Evolutionary conservation across 805 yeast species (phyloP).

Genomic region (Lipomyces sp.): DNA sequence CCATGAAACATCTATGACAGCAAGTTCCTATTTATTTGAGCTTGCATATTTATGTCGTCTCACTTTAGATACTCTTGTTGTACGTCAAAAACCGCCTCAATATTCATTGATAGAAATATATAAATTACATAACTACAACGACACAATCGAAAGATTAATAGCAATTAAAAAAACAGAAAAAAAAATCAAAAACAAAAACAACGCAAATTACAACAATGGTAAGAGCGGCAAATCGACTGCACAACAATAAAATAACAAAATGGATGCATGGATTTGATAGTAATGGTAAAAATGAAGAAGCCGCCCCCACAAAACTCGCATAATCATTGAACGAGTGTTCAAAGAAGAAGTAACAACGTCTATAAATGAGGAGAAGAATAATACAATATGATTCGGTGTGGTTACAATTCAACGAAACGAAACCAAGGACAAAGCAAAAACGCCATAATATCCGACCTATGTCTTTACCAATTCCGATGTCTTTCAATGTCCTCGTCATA

Average conservation of each 20-base stretch:
- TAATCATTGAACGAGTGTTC: not conserved
- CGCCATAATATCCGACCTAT: slow-evolving; percentile 1
- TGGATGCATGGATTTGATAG: not conserved
- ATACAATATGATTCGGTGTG: not conserved
- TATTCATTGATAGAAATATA: not conserved
- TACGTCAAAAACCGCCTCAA: not conserved
- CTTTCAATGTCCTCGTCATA: not conserved
- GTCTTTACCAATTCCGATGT: not conserved
- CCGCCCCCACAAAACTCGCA: not conserved
- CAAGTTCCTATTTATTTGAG: too few relatives aligned
- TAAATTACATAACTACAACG: not conserved
- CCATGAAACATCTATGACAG: too few relatives aligned
- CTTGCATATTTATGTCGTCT: not conserved
- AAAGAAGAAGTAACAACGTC: not conserved
- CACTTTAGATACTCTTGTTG: not conserved
- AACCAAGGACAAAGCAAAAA: slow-evolving; percentile 1
- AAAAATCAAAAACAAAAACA: not conserved
- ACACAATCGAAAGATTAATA: not conserved
- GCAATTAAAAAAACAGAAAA: not conserved
- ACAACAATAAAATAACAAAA: not conserved
- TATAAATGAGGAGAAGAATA: slow-evolving; percentile 1
- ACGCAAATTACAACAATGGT: not conserved
- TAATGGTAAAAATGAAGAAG: not conserved
- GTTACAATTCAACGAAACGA: not conserved
- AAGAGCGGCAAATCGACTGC: not conserved